phyloP scores from a whole-genome alignment of 768 basidiomycete genomes.

The Lentinula aciculospora region DNA sequence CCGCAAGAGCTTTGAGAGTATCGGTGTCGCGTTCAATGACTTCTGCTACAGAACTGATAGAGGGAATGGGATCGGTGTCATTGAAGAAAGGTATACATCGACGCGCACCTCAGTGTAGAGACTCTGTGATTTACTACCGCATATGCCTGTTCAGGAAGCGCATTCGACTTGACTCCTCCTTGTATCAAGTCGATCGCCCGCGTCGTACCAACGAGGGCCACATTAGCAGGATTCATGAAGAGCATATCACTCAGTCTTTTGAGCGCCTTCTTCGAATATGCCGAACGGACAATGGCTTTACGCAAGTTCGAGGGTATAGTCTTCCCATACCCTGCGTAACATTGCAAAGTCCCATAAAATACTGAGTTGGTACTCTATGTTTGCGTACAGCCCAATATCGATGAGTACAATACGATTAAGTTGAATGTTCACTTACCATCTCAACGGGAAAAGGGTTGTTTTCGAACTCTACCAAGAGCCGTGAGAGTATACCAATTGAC shows the following conservation, averaged over 20 bases:
- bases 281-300: slow-evolving; percentile 26
- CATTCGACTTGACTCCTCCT: slow-evolving; percentile 47
- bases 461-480: slow-evolving; percentile 46
- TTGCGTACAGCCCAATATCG: not conserved
- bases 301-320: slow-evolving; percentile 30
- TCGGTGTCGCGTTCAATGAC: slow-evolving; percentile 21
- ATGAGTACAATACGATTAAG: not conserved
- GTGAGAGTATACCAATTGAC: slow-evolving; percentile 58
- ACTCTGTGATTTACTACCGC: slow-evolving; percentile 50
- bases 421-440: slow-evolving; percentile 22
- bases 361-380: slow-evolving; percentile 34
- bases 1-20: slow-evolving; percentile 28
- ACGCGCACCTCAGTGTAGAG: slow-evolving; percentile 29
- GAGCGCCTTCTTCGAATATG: slow-evolving; percentile 32
- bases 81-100: too few relatives aligned
- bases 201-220: slow-evolving; percentile 38
- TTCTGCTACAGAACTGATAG: slow-evolving; percentile 27
- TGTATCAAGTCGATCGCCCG: slow-evolving; percentile 50
- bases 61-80: not conserved
- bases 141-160: slow-evolving; percentile 49
- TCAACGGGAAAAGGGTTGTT: slow-evolving; percentile 28
- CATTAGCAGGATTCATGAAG: slow-evolving; percentile 17
- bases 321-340: slow-evolving; percentile 43
- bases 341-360: slow-evolving; percentile 39
- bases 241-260: slow-evolving; percentile 31